Conservation (phyloP, 345 rosid species). For the Aurinia saxatilis region DNA sequence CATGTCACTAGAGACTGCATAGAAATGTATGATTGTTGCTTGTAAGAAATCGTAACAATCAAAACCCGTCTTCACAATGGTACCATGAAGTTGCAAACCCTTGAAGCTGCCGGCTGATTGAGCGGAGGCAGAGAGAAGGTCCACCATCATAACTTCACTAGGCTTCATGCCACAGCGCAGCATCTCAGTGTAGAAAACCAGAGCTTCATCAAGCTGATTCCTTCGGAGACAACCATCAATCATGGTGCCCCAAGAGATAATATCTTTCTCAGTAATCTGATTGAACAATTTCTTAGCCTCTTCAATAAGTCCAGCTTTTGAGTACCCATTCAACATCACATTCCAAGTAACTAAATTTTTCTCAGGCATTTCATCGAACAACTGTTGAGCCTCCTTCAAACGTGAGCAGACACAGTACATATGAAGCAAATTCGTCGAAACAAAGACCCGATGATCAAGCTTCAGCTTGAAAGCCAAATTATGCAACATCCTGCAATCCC, state of each 20-base stretch:
- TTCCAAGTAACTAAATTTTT: conserved; percentile 70
- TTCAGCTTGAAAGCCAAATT: conserved; percentile 46
- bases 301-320: conserved; percentile 59
- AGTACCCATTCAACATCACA: conserved; percentile 80
- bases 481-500: conserved; percentile 58
- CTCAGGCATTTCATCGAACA: conserved; percentile 66
- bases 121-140: conserved; percentile 68
- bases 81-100: conserved; percentile 59
- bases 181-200: conserved; percentile 47
- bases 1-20: conserved; percentile 46
- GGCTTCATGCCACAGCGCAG: conserved; percentile 38
- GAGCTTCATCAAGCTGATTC: conserved; percentile 49
- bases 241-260: conserved; percentile 76
- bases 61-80: conserved; percentile 51
- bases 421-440: conserved; percentile 61
- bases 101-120: conserved; percentile 28
- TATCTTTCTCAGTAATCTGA: conserved; percentile 52
- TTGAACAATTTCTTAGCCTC: conserved; percentile 51
- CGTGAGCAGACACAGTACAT: conserved; percentile 56
- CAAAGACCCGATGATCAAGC: conserved; percentile 38
- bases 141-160: conserved; percentile 63
- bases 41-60: conserved; percentile 56
- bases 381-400: conserved; percentile 44
- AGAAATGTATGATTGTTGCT: conserved; percentile 63
- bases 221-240: conserved; percentile 51